Evolutionary conservation across 1,139 yeast species (phyloP).

Genomic region (Blastobotrys indianensis): DNA sequence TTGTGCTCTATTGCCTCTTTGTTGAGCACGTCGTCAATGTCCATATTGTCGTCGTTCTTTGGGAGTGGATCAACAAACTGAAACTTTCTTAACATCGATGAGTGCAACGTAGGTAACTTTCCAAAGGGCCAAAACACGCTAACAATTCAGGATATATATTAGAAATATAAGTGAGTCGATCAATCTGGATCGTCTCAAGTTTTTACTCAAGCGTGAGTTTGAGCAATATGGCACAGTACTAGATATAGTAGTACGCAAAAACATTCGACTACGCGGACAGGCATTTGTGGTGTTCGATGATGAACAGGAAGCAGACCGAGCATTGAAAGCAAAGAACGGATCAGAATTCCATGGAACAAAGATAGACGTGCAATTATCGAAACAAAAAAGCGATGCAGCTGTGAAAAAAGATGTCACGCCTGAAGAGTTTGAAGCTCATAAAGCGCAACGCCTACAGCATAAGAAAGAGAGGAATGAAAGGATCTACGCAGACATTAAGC

Average conservation of each 20-base stretch:
- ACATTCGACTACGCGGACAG: constrained; percentile 69
- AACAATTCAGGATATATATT: constrained; percentile 40
- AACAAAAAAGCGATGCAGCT: constrained; percentile 45
- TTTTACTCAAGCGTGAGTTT: constrained; percentile 41
- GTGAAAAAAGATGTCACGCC: constrained; percentile 27
- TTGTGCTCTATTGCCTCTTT: constrained; percentile 29
- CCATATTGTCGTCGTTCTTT: constrained; percentile 16
- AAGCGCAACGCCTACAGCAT: constrained; percentile 29
- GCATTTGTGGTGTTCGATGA: constrained; percentile 68
- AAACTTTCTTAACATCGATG: neutral
- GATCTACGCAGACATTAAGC: constrained; percentile 9
- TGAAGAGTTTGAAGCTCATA: constrained; percentile 30
- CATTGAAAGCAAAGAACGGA: constrained; percentile 35
- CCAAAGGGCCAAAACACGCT: neutral
- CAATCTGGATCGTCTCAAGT: constrained; percentile 46
- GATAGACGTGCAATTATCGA: constrained; percentile 42
- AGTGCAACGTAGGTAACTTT: neutral
- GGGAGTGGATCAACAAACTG: neutral
- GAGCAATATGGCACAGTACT: constrained; percentile 45
- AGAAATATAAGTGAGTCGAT: constrained; percentile 70
- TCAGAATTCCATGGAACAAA: constrained; percentile 48
- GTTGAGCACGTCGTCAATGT: constrained; percentile 29
- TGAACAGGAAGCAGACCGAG: constrained; percentile 43
- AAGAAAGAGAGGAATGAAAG: constrained; percentile 25
- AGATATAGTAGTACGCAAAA: constrained; percentile 55